Conservation (phyloP, 768 basidiomycete genomes). For the Cubamyces lactineus region DNA sequence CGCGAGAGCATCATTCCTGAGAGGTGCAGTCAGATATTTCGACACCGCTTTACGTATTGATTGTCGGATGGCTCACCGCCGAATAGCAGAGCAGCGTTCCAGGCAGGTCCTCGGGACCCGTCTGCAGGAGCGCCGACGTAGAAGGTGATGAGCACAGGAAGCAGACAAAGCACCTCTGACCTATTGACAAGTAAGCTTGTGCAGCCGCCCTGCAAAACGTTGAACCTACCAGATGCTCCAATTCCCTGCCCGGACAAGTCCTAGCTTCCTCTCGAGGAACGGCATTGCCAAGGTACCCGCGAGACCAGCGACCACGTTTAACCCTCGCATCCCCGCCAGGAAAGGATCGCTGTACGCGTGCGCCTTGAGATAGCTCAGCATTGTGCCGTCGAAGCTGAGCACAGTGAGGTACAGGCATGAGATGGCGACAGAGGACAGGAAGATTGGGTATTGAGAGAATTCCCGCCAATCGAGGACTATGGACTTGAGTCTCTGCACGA, state of each 20-base stretch:
- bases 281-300: slow-evolving; percentile 50
- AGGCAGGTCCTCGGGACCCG: slow-evolving; percentile 28
- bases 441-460: slow-evolving; percentile 43
- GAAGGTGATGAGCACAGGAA: slow-evolving; percentile 49
- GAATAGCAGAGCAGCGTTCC: slow-evolving; percentile 47
- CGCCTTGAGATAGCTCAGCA: slow-evolving; percentile 54
- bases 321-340: slow-evolving; percentile 52
- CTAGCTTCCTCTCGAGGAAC: slow-evolving; percentile 44
- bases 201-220: too few relatives aligned
- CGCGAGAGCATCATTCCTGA: slow-evolving; percentile 50
- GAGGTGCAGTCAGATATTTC: background rate
- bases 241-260: slow-evolving; percentile 49
- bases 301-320: slow-evolving; percentile 50
- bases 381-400: slow-evolving; percentile 53
- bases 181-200: slow-evolving; percentile 15
- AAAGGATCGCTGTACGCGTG: slow-evolving; percentile 49
- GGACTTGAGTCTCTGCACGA: slow-evolving; percentile 8
- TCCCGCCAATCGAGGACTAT: slow-evolving; percentile 40
- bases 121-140: slow-evolving; percentile 34
- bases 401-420: slow-evolving; percentile 50
- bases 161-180: slow-evolving; percentile 46
- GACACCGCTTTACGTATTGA: background rate
- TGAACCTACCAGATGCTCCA: slow-evolving; percentile 53
- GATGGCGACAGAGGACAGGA: slow-evolving; percentile 46
- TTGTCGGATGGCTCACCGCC: slow-evolving; percentile 39